Conservation (phyloP, 768 basidiomycete species). For the Boletellus emodensis region DNA sequence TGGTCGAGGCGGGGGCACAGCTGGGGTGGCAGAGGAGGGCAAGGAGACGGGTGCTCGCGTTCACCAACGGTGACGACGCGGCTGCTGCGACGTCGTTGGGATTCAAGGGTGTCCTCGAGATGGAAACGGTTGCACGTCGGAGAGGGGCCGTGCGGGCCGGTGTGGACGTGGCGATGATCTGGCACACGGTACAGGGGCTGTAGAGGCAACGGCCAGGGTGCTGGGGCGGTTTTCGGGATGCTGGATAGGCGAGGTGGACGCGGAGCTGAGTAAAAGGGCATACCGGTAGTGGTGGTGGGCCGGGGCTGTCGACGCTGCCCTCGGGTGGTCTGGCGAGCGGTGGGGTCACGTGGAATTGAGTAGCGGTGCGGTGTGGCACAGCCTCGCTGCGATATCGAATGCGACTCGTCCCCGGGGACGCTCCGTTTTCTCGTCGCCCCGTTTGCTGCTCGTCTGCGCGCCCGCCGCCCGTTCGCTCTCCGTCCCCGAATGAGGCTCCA, state of each 20-base stretch:
- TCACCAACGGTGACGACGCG: slow-evolving; percentile 45
- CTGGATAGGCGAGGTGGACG: slow-evolving; percentile 33
- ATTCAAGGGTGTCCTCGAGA: slow-evolving; percentile 62
- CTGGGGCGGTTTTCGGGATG: slow-evolving; percentile 24
- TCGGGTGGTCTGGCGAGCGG: too few species aligned
- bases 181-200: slow-evolving; percentile 56
- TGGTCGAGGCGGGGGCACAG: slow-evolving; percentile 49
- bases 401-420: background rate
- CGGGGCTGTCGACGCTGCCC: slow-evolving; percentile 33
- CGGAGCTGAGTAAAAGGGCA: slow-evolving; percentile 40
- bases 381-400: slow-evolving; percentile 19
- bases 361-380: slow-evolving; percentile 14
- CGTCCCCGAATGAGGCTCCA: slow-evolving; percentile 44
- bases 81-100: slow-evolving; percentile 47
- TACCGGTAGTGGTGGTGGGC: slow-evolving; percentile 54
- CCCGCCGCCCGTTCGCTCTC: background rate
- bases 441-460: background rate
- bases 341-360: slow-evolving; percentile 19
- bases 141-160: slow-evolving; percentile 53
- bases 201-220: slow-evolving; percentile 50
- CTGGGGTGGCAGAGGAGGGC: slow-evolving; percentile 37
- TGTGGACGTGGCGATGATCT: slow-evolving; percentile 73
- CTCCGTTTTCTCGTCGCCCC: background rate
- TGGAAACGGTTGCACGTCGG: slow-evolving; percentile 55
- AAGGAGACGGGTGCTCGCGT: slow-evolving; percentile 52